phyloP scores from a whole-genome alignment of 2,329 filamentous ascomycete species.

The Hansfordia pulvinata region DNA sequence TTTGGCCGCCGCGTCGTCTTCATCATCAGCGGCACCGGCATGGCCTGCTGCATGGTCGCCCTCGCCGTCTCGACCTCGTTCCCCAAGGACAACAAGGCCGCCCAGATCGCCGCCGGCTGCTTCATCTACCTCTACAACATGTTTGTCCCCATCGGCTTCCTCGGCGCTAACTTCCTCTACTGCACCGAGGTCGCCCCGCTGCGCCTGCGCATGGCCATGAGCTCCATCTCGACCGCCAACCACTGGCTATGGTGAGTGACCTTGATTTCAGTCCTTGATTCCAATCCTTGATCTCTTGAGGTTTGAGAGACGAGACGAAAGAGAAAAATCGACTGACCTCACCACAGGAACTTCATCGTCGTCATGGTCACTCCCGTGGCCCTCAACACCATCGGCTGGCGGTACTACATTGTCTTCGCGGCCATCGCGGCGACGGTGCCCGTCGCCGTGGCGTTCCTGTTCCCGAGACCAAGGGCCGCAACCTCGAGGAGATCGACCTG shows the following conservation, averaged over 20 bases:
- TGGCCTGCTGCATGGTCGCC: conserved; percentile 39
- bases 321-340: conserved; percentile 2
- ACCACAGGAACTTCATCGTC: conserved; percentile 25
- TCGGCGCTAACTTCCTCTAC: conserved; percentile 47
- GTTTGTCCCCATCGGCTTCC: conserved; percentile 45
- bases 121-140: conserved; percentile 48
- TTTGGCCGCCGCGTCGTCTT: conserved; percentile 35
- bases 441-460: conserved; percentile 27
- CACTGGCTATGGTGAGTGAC: conserved; percentile 34
- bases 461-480: conserved; percentile 35
- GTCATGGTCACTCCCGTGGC: conserved; percentile 30
- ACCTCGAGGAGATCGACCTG: conserved; percentile 29
- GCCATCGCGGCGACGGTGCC: conserved; percentile 29
- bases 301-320: not conserved
- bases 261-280: not conserved
- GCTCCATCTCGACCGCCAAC: conserved; percentile 39
- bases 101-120: conserved; percentile 36
- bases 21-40: conserved; percentile 35
- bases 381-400: conserved; percentile 34
- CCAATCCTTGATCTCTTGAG: not conserved
- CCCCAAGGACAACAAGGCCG: conserved; percentile 25
- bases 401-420: conserved; percentile 36
- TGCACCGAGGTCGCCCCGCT: conserved; percentile 42
- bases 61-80: conserved; percentile 37
- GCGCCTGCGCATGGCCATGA: conserved; percentile 36